Conservation (phyloP, 2,329 filamentous ascomycete genomes). For the Fusarium nurragi region DNA sequence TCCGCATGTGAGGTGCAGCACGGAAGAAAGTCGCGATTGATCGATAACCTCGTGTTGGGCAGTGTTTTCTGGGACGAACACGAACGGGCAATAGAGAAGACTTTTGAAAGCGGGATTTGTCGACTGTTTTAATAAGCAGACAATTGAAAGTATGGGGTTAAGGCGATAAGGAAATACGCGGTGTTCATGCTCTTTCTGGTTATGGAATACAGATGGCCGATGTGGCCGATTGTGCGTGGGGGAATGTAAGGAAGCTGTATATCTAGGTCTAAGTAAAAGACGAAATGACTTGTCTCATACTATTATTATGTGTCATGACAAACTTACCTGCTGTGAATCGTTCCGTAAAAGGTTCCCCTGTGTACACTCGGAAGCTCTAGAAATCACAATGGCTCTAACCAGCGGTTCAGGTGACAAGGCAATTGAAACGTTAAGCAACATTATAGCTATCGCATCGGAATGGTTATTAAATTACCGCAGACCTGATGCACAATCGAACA, state of each 20-base stretch:
- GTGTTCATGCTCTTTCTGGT: slow-evolving; percentile 17
- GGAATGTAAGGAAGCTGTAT: slow-evolving; percentile 11
- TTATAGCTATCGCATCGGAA: not conserved
- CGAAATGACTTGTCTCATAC: slow-evolving; percentile 3
- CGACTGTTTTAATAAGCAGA: not conserved
- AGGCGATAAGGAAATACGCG: not conserved
- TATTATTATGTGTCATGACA: not conserved
- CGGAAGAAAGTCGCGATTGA: not conserved
- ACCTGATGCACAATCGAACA: not conserved
- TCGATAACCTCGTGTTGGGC: not conserved
- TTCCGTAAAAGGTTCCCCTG: not conserved
- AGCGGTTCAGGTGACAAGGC: not conserved
- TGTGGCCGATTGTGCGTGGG: not conserved
- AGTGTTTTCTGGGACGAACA: slow-evolving; percentile 12
- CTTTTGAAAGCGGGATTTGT: not conserved
- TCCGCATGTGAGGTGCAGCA: not conserved
- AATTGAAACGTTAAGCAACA: not conserved
- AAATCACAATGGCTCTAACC: not conserved
- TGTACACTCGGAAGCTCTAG: not conserved
- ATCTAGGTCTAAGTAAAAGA: slow-evolving; percentile 13
- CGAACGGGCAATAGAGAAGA: slow-evolving; percentile 10
- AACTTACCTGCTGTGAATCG: not conserved
- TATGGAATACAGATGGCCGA: slow-evolving; percentile 10
- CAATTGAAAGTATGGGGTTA: slow-evolving; percentile 1
- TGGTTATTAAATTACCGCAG: not conserved